These are phyloP conservation scores for Sanguinoderma infundibulare DNA, from an alignment of 1,284 basidiomycete species.

Conservation along the genomic window DNA sequence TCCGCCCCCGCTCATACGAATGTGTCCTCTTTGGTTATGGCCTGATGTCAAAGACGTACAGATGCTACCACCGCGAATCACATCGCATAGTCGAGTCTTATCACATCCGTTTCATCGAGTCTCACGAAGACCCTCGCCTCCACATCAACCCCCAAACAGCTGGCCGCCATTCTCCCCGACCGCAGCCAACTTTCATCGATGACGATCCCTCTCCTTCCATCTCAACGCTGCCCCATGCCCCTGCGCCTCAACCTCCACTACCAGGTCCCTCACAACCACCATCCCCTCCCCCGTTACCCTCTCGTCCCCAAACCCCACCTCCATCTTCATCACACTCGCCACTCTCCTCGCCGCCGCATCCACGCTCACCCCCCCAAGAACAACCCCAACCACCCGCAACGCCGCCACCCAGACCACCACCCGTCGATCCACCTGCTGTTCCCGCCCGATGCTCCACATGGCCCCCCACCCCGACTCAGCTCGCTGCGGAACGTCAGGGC, in stretches of 20 bases:
- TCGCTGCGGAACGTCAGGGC: not conserved
- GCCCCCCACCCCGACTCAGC: not conserved
- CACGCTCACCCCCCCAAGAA: too few relatives aligned
- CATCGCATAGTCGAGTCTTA: conserved; percentile 27
- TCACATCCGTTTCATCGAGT: conserved; percentile 36
- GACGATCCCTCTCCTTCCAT: not conserved
- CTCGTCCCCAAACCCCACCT: not conserved
- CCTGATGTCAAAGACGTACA: conserved; percentile 36
- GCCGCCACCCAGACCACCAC: too few relatives aligned
- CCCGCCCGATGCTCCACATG: not conserved
- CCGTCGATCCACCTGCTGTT: not conserved
- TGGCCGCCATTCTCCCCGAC: too few relatives aligned
- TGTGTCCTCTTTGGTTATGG: conserved; percentile 41
- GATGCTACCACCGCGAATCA: conserved; percentile 31
- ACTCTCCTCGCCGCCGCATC: not conserved
- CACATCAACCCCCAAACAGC: too few relatives aligned
- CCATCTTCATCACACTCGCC: not conserved
- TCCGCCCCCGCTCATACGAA: conserved; percentile 34
- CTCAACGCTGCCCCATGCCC: not conserved
- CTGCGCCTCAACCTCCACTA: too few relatives aligned
- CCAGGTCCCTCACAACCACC: too few relatives aligned
- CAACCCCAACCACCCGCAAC: too few relatives aligned
- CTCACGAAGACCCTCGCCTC: not conserved
- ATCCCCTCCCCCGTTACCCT: not conserved
- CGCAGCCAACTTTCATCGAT: not conserved